Conservation (phyloP, 257 asterid species). For the Apocynum venetum region DNA sequence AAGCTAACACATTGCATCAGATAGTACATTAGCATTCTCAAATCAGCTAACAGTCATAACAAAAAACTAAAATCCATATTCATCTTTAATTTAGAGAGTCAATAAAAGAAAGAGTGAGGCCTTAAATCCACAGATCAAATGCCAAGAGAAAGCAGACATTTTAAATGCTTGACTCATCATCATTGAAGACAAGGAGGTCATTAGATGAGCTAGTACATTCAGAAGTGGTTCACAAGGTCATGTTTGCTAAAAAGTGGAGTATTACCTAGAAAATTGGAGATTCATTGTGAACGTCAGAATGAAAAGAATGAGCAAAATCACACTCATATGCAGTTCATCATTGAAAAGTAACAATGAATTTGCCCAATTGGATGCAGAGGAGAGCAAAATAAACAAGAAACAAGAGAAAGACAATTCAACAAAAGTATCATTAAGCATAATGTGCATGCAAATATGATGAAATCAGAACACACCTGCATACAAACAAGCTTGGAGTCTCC, state of each 20-base stretch:
- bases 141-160: background rate
- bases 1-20: background rate
- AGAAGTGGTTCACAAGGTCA: background rate
- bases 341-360: background rate
- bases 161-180: background rate
- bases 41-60: background rate
- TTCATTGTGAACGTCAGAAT: background rate
- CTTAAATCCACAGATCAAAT: background rate
- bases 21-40: background rate
- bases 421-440: background rate
- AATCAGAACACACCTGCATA: constrained; percentile 70
- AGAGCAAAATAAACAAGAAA: background rate
- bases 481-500: constrained; percentile 99
- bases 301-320: background rate
- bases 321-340: background rate
- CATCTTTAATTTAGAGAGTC: background rate
- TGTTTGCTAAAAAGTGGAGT: background rate
- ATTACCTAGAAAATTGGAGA: background rate
- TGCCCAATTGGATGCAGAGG: background rate
- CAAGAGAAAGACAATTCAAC: constrained; percentile 5
- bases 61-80: background rate
- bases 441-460: background rate
- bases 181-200: background rate
- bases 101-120: background rate
- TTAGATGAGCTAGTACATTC: background rate